Evolutionary conservation across 1,139 yeast species (phyloP), one percentile per base, ranked within the genome.

Genomic region (Nematodospora anomalae): DNA sequence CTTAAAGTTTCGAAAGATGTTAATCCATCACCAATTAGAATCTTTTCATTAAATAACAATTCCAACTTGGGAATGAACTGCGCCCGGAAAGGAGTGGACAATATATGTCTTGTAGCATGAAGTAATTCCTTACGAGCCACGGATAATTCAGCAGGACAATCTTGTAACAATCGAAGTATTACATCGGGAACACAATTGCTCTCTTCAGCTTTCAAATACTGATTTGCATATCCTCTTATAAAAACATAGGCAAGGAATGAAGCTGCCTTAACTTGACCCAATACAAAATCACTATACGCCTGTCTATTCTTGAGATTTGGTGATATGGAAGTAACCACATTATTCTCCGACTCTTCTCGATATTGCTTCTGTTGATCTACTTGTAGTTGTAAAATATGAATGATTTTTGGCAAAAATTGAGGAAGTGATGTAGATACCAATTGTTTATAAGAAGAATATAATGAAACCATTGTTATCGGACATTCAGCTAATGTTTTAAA

Each of bases 221-320:
- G 80, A 23, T 79, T 75, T 2, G 95, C 81, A 51, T 83, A 85
- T 6, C 95, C 92, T 47, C 97, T 76, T 28, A 94, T 82, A 46
- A 83, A 82, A 2, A 90, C 89, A 57, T 90, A 94, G 0, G 98
- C 97, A 53, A 94, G 68, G 49, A 94, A 92, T 0, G 97, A 88
- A 37, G 96, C 94, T 1, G 97, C 96, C 58, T 94, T 94, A 27
- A 94, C 96, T 60, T 94, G 99, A n/a, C 96, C 94, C 28, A 87
- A 67, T 13, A 92, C 81, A 52, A 92, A 87, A 49, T 94, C 98
- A 43, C 94, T 86, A 60, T 83, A 92, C 0, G 87, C 83, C 13
- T 80, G 73, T 49, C 96, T 74, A 53, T 87, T 87, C 39, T 76
- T 77, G 45, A 92, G 83, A n/a, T 78, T 76, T 1, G 94, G 85